Conservation (phyloP, 139 green algal genomes). For the Volvox africanus region DNA sequence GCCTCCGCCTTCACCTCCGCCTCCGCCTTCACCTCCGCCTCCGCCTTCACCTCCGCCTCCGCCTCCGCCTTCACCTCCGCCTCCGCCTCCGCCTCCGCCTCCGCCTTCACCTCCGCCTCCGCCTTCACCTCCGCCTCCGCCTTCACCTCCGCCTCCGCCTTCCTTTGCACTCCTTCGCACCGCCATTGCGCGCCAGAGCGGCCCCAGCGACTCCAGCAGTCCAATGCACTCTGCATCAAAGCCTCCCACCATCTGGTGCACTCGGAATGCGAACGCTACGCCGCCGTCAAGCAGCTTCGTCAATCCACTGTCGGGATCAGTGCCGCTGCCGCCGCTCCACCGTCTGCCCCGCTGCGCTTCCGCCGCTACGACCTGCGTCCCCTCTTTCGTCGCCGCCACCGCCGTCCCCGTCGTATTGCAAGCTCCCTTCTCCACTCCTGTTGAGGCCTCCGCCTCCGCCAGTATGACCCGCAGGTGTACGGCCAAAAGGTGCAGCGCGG, state of each 20-base stretch:
- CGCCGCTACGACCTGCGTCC: background rate
- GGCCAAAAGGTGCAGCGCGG: slow-evolving; percentile 25
- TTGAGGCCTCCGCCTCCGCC: background rate
- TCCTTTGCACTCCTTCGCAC: background rate
- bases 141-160: background rate
- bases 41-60: background rate
- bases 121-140: background rate
- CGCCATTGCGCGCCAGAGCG: slow-evolving; percentile 18
- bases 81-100: background rate
- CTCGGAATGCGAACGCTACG: slow-evolving; percentile 35
- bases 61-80: background rate
- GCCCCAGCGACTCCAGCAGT: slow-evolving; percentile 40
- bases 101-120: background rate
- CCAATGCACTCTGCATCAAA: slow-evolving; percentile 28
- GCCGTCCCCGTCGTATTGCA: too few relatives aligned
- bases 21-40: background rate
- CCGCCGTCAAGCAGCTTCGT: slow-evolving; percentile 21
- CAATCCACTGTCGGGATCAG: background rate
- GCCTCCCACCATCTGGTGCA: slow-evolving; percentile 46
- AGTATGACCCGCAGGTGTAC: slow-evolving; percentile 18
- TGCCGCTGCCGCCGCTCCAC: background rate
- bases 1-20: background rate
- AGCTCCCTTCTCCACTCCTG: too few relatives aligned
- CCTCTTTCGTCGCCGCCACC: background rate
- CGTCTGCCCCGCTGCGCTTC: background rate